phyloP scores from a whole-genome alignment of 1,284 basidiomycete genomes.

The Malassezia psittaci region DNA sequence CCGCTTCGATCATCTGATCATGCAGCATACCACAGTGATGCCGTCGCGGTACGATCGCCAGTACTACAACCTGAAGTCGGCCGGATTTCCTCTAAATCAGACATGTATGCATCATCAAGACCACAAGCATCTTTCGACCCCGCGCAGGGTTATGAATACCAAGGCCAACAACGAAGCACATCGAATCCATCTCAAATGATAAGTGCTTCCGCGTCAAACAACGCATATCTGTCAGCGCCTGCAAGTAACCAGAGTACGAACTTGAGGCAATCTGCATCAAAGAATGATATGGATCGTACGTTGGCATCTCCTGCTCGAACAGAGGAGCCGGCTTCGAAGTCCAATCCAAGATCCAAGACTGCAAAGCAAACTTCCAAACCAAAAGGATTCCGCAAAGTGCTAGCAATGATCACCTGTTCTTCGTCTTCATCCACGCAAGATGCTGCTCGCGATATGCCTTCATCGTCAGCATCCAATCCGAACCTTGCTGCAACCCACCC shows the following conservation, averaged over 20 bases:
- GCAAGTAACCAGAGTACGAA: too few species aligned
- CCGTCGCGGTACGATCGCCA: not conserved
- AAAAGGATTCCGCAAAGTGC: not conserved
- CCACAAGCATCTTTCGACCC: not conserved
- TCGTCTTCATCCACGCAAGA: not conserved
- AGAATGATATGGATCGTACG: not conserved
- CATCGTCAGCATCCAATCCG: not conserved
- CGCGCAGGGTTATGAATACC: too few species aligned
- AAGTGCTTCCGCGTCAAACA: too few species aligned
- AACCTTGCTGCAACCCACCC: too few species aligned
- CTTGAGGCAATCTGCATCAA: not conserved
- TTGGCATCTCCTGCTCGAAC: not conserved
- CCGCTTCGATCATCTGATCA: not conserved
- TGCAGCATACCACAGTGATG: not conserved
- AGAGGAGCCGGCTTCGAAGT: too few species aligned
- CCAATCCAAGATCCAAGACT: too few species aligned
- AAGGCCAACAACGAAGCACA: too few species aligned
- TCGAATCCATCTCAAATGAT: too few species aligned
- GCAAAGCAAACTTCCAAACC: not conserved
- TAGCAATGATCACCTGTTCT: constrained; percentile 14
- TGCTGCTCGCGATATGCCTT: not conserved
- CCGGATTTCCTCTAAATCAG: not conserved
- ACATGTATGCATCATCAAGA: not conserved
- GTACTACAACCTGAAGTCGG: not conserved
- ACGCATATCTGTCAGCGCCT: too few species aligned